Evolutionary conservation across 768 basidiomycete genomes (phyloP).

Genomic region (Trametes villosa): DNA sequence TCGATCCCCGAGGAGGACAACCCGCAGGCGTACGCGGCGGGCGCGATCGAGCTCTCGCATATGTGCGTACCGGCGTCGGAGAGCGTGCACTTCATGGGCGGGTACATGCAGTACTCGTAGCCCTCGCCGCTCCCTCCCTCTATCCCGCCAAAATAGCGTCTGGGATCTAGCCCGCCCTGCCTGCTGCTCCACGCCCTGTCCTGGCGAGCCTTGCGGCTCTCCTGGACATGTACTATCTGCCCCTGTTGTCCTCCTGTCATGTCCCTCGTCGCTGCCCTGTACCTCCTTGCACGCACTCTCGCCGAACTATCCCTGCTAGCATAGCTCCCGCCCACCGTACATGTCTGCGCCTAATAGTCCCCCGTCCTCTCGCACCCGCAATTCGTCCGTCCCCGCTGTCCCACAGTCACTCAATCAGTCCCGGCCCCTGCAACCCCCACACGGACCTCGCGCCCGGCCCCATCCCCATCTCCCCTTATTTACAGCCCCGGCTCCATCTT

Average conservation of each 20-base stretch:
- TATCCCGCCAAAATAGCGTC: background rate
- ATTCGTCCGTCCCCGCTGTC: background rate
- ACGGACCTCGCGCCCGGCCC: conserved; percentile 4
- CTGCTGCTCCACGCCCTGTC: background rate
- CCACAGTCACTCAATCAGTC: background rate
- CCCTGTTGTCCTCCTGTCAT: conserved; percentile 1
- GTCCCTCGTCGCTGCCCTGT: conserved; percentile 1
- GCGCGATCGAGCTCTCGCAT: conserved; percentile 27
- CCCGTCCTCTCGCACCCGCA: background rate
- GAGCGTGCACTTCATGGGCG: conserved; percentile 20
- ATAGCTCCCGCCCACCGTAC: conserved; percentile 4
- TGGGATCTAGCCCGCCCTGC: background rate
- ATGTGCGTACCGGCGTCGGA: conserved; percentile 27
- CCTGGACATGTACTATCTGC: conserved; percentile 1
- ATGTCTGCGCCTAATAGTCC: conserved; percentile 9
- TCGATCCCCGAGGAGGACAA: background rate
- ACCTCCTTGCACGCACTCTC: conserved; percentile 11
- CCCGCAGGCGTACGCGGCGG: conserved; percentile 18
- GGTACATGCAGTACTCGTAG: conserved; percentile 26
- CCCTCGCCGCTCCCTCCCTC: background rate
- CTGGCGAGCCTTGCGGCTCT: background rate
- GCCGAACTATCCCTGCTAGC: background rate
- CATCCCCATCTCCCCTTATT: conserved; percentile 14
- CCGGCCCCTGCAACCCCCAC: background rate
- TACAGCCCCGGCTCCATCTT: conserved; percentile 5